Evolutionary conservation across 257 asterid genomes (phyloP), one percentile per base, ranked within the genome.

Genomic region (Lycium barbarum): DNA sequence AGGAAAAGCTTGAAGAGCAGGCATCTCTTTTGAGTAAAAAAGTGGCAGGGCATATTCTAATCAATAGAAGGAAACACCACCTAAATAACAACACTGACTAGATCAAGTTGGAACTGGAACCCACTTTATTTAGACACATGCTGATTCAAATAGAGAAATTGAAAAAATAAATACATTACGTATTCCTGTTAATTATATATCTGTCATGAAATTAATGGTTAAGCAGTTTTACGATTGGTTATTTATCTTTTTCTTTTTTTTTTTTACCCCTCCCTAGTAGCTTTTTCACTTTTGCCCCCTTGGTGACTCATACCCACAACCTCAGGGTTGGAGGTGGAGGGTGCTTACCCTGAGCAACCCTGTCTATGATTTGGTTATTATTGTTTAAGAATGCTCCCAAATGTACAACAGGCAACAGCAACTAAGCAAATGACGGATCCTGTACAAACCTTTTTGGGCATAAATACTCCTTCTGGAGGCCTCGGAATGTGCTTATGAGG

Each of bases 401-500:
- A 82, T 53, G 65, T 51, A 78, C 47, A 78, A 78, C 82, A 12
- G 49, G 53, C 47, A 78, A 78, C 82, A 12, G 49, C 47, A 78
- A 51, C 65, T 79, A 54, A 51, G 17, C 33, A 49, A 59, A 54
- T 83, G 26, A 17, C 38, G 65, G 67, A 45, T 18, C 22, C 83
- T 53, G 68, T n/a, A 81, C 93, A 76, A 88, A 96, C 99, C 99
- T 91, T 91, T 71, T 87, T 83, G 38, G 97, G 98, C 84, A 96
- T 79, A 59, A 38, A 83, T 47, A 91, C 97, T 83, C 97, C 98
- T 84, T 87, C 85, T 40, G 97, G 98, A 86, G 90, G 97, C 88
- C 81, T 88, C 9, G 97, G 93, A 85, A 95, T 91, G 90, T 96
- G 98, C 85, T 85, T 61, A 85, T 95, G 98, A 22, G 88, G 95